phyloP scores from a whole-genome alignment of 345 rosid species.

The Zanthoxylum bungeanum region DNA sequence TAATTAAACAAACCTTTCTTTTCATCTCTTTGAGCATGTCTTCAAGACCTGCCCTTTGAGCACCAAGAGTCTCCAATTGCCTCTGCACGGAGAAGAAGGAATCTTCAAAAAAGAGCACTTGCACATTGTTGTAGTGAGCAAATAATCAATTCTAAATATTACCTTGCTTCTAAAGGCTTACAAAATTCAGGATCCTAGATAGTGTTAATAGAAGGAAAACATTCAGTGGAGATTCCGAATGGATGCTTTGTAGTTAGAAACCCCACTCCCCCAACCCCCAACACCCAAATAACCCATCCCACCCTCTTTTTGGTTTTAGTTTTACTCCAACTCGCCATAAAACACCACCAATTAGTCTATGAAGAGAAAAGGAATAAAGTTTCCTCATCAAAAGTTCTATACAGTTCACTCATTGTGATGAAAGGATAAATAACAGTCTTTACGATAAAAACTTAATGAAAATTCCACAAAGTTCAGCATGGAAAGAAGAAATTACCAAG shows the following conservation, averaged over 20 bases:
- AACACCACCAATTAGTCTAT: not conserved
- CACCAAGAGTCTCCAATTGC: conserved; percentile 94
- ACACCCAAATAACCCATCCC: not conserved
- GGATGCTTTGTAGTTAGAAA: not conserved
- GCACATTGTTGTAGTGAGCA: not conserved
- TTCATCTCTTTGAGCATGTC: conserved; percentile 99
- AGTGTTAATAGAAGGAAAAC: not conserved
- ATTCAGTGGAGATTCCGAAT: not conserved
- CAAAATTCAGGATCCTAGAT: not conserved
- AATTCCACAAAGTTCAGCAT: not conserved
- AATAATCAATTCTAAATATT: not conserved
- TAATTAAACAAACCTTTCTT: conserved; percentile 64
- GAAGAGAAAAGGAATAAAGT: not conserved
- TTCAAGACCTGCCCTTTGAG: conserved; percentile 98
- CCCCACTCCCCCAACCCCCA: not conserved
- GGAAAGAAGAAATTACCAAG: conserved; percentile 53
- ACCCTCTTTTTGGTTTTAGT: not conserved
- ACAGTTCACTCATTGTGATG: not conserved
- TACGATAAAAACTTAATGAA: not conserved
- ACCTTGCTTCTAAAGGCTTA: not conserved
- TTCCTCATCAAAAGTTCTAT: not conserved
- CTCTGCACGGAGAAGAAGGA: conserved; percentile 53
- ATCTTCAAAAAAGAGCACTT: conserved; percentile 9
- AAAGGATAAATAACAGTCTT: not conserved
- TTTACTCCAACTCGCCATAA: not conserved